Evolutionary conservation across 1,139 yeast species (phyloP).

Genomic region (Pichia sp.): DNA sequence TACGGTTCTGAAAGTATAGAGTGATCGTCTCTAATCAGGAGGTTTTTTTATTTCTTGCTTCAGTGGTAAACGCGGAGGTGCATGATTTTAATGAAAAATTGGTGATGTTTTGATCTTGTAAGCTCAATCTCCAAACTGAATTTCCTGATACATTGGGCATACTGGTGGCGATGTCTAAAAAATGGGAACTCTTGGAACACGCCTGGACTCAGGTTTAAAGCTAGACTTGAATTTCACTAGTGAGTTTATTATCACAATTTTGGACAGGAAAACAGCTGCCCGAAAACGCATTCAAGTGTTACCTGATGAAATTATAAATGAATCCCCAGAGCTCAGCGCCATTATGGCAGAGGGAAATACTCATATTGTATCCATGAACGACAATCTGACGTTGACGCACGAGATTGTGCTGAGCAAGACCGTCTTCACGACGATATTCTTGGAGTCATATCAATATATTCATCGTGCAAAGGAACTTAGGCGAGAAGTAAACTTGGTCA

Average conservation of each 20-base stretch:
- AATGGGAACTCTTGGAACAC: background rate
- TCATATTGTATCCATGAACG: background rate
- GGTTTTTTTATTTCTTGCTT: background rate
- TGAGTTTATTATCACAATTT: background rate
- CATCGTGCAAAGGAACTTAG: constrained; percentile 2
- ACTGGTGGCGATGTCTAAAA: too few species aligned
- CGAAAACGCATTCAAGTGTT: constrained; percentile 10
- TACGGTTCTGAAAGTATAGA: too few species aligned
- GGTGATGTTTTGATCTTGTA: background rate
- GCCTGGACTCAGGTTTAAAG: background rate
- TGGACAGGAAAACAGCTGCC: background rate
- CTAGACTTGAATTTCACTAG: background rate
- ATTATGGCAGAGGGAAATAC: background rate
- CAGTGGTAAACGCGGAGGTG: background rate
- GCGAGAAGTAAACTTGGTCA: background rate
- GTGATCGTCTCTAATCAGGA: background rate
- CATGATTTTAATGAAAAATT: background rate
- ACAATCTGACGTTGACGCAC: background rate
- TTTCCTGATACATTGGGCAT: too few species aligned
- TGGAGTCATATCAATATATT: constrained; percentile 19
- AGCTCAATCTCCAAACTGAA: too few species aligned
- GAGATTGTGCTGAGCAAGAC: constrained; percentile 10
- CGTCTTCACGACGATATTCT: constrained; percentile 17
- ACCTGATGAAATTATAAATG: constrained; percentile 10
- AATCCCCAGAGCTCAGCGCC: background rate